Conservation (phyloP, 257 asterid species). For the Solanum chaucha region DNA sequence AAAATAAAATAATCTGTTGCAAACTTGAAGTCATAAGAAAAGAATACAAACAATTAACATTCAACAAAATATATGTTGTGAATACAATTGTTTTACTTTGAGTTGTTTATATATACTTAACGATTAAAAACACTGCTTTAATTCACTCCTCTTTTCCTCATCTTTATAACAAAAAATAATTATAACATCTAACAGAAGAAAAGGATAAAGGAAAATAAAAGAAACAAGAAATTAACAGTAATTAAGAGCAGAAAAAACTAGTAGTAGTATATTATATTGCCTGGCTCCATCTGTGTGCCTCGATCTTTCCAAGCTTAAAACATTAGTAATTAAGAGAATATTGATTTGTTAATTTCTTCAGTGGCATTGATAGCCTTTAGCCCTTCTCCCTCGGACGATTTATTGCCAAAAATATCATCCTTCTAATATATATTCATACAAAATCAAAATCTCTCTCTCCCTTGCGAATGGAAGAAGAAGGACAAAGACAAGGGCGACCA, state of each 20-base stretch:
- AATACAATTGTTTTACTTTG: neutral
- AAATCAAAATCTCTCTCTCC: neutral
- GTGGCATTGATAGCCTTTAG: constrained; percentile 17
- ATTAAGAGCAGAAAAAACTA: neutral
- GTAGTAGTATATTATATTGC: constrained; percentile 19
- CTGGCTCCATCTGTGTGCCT: constrained; percentile 96
- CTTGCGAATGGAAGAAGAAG: constrained; percentile 23
- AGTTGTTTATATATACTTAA: neutral
- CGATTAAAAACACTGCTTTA: neutral
- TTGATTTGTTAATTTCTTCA: constrained; percentile 3
- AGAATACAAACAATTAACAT: neutral
- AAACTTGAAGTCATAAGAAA: neutral
- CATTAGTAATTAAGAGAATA: neutral
- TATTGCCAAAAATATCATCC: neutral
- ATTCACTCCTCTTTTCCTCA: neutral
- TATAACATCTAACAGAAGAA: neutral
- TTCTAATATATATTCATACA: neutral
- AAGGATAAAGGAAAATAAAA: neutral
- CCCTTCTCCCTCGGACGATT: constrained; percentile 2
- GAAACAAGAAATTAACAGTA: neutral
- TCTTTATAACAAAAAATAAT: neutral
- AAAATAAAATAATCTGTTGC: neutral
- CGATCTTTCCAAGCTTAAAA: constrained; percentile 4
- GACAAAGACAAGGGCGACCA: constrained; percentile 6
- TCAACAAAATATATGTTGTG: neutral